Conservation (phyloP, 140 eudicot genomes). For the Stevia rebaudiana region DNA sequence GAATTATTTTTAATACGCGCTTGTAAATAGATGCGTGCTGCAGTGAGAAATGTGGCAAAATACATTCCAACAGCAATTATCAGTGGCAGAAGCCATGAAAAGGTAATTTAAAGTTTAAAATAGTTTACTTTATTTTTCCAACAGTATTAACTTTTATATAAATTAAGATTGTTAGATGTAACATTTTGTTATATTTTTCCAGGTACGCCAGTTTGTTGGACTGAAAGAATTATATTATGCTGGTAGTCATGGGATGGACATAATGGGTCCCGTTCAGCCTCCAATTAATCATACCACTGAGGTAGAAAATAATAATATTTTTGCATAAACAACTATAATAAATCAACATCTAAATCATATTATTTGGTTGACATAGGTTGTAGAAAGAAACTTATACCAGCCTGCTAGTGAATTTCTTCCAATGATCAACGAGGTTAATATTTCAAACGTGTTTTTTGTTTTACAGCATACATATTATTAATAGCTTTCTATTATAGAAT, state of each 20-base stretch:
- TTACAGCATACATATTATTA: neutral
- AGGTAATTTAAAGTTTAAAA: constrained; percentile 38
- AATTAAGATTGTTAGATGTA: neutral
- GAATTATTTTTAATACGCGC: constrained; percentile 4
- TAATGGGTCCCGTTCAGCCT: constrained; percentile 66
- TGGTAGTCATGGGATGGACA: constrained; percentile 99
- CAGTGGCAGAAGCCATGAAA: constrained; percentile 93
- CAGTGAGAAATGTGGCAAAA: constrained; percentile 75
- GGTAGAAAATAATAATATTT: constrained; percentile 24
- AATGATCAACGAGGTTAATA: constrained; percentile 74
- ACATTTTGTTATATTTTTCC: constrained; percentile 13
- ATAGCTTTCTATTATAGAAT: neutral
- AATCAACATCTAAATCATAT: constrained; percentile 3
- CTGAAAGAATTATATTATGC: constrained; percentile 86
- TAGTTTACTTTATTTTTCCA: neutral
- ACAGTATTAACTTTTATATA: neutral
- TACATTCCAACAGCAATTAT: constrained; percentile 84
- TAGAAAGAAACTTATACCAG: constrained; percentile 67
- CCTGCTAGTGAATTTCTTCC: constrained; percentile 94
- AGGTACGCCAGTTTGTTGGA: constrained; percentile 80
- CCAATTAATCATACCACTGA: constrained; percentile 36
- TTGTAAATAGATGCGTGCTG: constrained; percentile 71
- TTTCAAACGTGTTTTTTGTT: neutral
- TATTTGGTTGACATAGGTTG: constrained; percentile 38
- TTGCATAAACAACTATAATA: neutral